Base-by-base conservation (phyloP, 2,329 filamentous ascomycete genomes). In the Colletotrichum kahawae region DNA sequence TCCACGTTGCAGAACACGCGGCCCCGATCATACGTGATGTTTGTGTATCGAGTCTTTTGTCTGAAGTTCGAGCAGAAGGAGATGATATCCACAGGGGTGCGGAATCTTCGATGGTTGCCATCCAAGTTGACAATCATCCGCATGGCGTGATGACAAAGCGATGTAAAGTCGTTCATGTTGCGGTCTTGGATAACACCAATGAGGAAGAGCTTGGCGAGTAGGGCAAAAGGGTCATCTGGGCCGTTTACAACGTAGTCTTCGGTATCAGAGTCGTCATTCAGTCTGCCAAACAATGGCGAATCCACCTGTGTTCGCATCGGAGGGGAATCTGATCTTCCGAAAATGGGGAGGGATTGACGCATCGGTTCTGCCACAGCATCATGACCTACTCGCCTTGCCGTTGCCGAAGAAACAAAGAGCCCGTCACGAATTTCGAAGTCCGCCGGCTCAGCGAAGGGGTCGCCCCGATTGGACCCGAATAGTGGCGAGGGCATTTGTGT, bases 1-100 rank as follows among this genome's bases (percentile, higher is more conserved):
- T 24, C 43, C n/a, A 51, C 43, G 0, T 51, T 21, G 43, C 43
- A 51, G n/a, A 51, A 51, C 3, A 51, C 43, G 43, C 43, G 43
- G n/a, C n/a, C n/a, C 43, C 43, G 43, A 1, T 51, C 43, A 10
- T 51, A 51, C 0, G 43, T 51, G 43, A 51, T 51, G 43, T 51
- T 51, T 51, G 43, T 51, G 10, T 21, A 51, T 0, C 43, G n/a
- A 51, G 43, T 24, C n/a, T 51, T 51, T 51, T 21, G 3, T 21
- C 0, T 51, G 43, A 4, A 51, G 1, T 21, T 1, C 1, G 1
- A 4, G 43, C n/a, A 51, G 6, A 51, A 51, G 10, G 5, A 5
- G 5, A 1, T 1, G 1, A 48, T 48, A 2, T n/a, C 43, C 6
- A 4, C 0, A 16, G n/a, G 5, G 43, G 1, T 4, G n/a, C 0